phyloP scores from a whole-genome alignment of 257 asterid genomes.

The Gynochthodes officinalis region DNA sequence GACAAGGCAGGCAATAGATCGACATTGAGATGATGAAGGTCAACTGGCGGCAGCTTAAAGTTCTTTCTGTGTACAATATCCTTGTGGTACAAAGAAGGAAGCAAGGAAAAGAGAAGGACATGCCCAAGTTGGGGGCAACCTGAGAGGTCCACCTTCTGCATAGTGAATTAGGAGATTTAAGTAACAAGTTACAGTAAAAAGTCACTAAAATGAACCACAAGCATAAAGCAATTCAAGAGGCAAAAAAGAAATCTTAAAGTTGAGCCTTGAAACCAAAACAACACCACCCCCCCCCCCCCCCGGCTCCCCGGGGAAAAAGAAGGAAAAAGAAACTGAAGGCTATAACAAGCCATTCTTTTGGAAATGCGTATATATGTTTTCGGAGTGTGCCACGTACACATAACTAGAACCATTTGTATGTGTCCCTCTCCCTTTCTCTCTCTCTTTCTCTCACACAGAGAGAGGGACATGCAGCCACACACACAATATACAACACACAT shows the following conservation, averaged over 20 bases:
- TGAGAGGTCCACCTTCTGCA: conserved; percentile 78
- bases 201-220: background rate
- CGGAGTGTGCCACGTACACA: background rate
- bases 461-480: background rate
- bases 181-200: background rate
- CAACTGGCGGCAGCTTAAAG: conserved; percentile 32
- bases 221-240: background rate
- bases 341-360: background rate
- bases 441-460: background rate
- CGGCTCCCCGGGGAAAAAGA: background rate
- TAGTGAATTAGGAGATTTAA: conserved; percentile 21
- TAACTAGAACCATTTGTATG: background rate
- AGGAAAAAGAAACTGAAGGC: background rate
- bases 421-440: background rate
- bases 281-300: background rate
- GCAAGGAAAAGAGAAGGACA: conserved; percentile 54
- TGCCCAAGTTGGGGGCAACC: conserved; percentile 69
- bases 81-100: conserved; percentile 37
- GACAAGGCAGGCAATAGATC: conserved; percentile 36
- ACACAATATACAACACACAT: background rate
- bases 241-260: background rate
- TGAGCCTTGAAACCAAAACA: background rate
- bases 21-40: conserved; percentile 27
- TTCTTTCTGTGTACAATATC: conserved; percentile 35
- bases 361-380: background rate